phyloP scores from a whole-genome alignment of 495 filamentous ascomycete species.

The Xylaria curta region DNA sequence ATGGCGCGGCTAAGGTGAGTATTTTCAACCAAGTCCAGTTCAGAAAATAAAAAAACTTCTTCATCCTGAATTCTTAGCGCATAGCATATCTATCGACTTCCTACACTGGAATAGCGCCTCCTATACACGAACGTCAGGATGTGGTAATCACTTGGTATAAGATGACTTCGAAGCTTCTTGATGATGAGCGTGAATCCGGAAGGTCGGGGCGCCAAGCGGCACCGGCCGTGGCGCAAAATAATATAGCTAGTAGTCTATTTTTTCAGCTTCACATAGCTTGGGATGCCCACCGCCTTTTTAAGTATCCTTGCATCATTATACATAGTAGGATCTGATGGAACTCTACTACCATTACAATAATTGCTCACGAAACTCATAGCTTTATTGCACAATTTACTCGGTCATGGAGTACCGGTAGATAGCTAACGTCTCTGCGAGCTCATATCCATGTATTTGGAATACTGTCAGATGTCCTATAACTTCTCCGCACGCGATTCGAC shows the following conservation, averaged over 20 bases:
- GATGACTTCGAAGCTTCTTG: background rate
- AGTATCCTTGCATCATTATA: background rate
- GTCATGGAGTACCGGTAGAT: background rate
- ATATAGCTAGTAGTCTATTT: background rate
- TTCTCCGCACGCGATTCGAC: slow-evolving; percentile 10
- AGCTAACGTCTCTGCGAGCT: background rate
- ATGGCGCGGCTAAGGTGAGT: background rate
- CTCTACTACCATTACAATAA: too few species aligned
- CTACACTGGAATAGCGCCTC: slow-evolving; percentile 12
- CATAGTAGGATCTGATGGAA: too few species aligned
- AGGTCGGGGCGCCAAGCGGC: slow-evolving; percentile 19
- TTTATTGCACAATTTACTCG: background rate
- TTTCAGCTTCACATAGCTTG: background rate
- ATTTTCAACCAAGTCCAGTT: background rate
- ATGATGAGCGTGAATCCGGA: background rate
- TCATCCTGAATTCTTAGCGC: background rate
- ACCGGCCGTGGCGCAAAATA: background rate
- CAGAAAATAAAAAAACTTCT: background rate
- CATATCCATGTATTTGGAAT: background rate
- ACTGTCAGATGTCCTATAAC: background rate
- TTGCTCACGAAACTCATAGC: background rate
- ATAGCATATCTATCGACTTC: slow-evolving; percentile 8
- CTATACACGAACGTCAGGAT: background rate
- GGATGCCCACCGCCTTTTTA: background rate
- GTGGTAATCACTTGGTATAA: background rate